A percentile compares a stretch with the other conserved stretches of the same genome.
Conservation (phyloP, 2,329 filamentous ascomycete species). For the Dichotomopilus funicola region DNA sequence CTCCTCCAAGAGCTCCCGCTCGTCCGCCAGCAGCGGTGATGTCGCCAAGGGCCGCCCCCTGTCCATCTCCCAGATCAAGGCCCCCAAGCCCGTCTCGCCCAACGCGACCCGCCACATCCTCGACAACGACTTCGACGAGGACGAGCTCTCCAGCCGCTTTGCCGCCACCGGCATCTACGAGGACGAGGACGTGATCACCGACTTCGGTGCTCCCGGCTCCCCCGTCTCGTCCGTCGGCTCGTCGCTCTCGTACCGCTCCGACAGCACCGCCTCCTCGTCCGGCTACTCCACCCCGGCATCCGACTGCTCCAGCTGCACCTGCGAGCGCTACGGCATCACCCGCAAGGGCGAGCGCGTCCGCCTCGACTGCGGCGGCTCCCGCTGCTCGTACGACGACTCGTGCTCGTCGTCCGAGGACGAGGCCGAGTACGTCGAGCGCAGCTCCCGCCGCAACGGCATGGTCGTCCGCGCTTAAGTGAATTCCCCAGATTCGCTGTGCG, state of each 20-base stretch:
- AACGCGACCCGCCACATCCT: slow-evolving; percentile 84
- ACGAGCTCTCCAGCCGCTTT: slow-evolving; percentile 74
- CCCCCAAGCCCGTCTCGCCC: slow-evolving; percentile 83
- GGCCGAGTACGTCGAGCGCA: slow-evolving; percentile 49
- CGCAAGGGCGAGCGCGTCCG: slow-evolving; percentile 88
- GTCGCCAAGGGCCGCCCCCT: slow-evolving; percentile 84
- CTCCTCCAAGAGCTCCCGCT: slow-evolving; percentile 34
- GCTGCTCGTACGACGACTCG: slow-evolving; percentile 71
- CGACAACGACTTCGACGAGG: slow-evolving; percentile 69
- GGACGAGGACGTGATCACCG: slow-evolving; percentile 48
- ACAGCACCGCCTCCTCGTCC: slow-evolving; percentile 66
- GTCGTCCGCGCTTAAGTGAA: slow-evolving; percentile 41
- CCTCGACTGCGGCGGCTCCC: slow-evolving; percentile 86
- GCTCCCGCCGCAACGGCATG: slow-evolving; percentile 58
- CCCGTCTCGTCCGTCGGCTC: slow-evolving; percentile 62
- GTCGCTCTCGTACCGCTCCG: slow-evolving; percentile 64
- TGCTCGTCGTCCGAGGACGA: slow-evolving; percentile 60
- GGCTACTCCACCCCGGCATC: slow-evolving; percentile 75
- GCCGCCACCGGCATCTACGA: slow-evolving; percentile 53
- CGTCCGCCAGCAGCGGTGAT: slow-evolving; percentile 47
- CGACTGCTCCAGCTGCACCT: slow-evolving; percentile 75
- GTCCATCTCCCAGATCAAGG: slow-evolving; percentile 81
- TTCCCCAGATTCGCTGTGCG: background rate
- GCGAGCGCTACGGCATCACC: slow-evolving; percentile 95
- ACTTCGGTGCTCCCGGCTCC: slow-evolving; percentile 47